Evolutionary conservation across 164 flowering plant genomes (phyloP).

Genomic region (Buxus sempervirens): DNA sequence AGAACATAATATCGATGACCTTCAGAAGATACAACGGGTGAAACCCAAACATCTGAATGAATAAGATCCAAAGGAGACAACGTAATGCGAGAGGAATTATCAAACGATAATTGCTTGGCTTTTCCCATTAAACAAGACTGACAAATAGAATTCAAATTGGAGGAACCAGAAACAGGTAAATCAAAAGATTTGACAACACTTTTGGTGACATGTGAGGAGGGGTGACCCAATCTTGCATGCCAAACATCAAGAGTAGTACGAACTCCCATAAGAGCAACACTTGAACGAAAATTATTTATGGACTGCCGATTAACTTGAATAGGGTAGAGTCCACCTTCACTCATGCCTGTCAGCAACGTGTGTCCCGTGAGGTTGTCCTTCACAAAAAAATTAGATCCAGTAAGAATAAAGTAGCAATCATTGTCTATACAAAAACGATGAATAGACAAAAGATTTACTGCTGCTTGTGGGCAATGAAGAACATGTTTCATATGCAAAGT

Average conservation of each 20-base stretch:
- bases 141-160: slow-evolving; percentile 1
- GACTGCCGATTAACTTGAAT: neutral
- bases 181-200: neutral
- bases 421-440: slow-evolving; percentile 3
- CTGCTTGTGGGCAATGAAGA: slow-evolving; percentile 7
- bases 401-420: slow-evolving; percentile 4
- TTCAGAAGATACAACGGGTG: neutral
- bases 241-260: slow-evolving; percentile 3
- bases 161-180: slow-evolving; percentile 1
- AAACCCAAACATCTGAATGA: too few species aligned
- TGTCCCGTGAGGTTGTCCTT: slow-evolving; percentile 6
- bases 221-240: slow-evolving; percentile 8
- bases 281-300: neutral
- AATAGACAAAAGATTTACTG: slow-evolving; percentile 2
- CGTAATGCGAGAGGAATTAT: neutral
- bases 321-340: slow-evolving; percentile 5
- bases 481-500: neutral
- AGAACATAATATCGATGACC: neutral
- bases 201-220: neutral
- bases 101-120: slow-evolving; percentile 5
- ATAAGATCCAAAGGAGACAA: slow-evolving; percentile 6
- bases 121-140: slow-evolving; percentile 3
- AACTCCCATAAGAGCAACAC: slow-evolving; percentile 5
- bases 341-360: slow-evolving; percentile 3
- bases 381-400: slow-evolving; percentile 2